These are phyloP conservation scores for Saccharomyces jurei DNA, from an alignment of 805 yeast species.

Conservation along the genomic window DNA sequence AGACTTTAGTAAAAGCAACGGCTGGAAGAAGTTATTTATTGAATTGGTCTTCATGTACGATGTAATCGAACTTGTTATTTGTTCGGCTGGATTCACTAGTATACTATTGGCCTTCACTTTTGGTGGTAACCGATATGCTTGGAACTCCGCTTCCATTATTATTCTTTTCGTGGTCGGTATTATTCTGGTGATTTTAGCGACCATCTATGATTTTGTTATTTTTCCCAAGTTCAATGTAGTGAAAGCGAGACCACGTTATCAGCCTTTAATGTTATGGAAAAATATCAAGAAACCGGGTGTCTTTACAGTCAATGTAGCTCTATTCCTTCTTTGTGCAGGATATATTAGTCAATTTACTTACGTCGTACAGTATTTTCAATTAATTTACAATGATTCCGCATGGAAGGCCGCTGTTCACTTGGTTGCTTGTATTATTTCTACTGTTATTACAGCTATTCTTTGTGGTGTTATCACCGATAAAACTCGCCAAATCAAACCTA, in stretches of 20 bases:
- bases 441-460: constrained; percentile 15
- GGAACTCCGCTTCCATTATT: constrained; percentile 43
- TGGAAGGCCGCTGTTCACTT: constrained; percentile 21
- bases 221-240: constrained; percentile 11
- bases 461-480: constrained; percentile 29
- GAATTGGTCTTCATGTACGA: constrained; percentile 14
- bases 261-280: constrained; percentile 16
- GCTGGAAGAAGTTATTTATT: not conserved
- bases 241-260: constrained; percentile 6
- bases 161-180: constrained; percentile 39
- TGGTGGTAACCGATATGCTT: constrained; percentile 51
- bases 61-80: constrained; percentile 16
- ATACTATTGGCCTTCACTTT: constrained; percentile 19
- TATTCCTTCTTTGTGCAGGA: constrained; percentile 13
- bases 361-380: constrained; percentile 22
- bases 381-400: constrained; percentile 18
- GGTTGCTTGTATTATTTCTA: constrained; percentile 15
- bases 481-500: constrained; percentile 32
- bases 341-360: constrained; percentile 19
- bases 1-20: not conserved
- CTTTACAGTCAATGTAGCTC: constrained; percentile 12
- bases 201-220: constrained; percentile 36
- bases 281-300: constrained; percentile 10
- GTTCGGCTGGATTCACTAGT: constrained; percentile 18
- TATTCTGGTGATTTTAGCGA: constrained; percentile 34